These are phyloP conservation scores for Fusarium chaquense DNA, from an alignment of 2,329 filamentous ascomycete genomes.

Conservation along the genomic window DNA sequence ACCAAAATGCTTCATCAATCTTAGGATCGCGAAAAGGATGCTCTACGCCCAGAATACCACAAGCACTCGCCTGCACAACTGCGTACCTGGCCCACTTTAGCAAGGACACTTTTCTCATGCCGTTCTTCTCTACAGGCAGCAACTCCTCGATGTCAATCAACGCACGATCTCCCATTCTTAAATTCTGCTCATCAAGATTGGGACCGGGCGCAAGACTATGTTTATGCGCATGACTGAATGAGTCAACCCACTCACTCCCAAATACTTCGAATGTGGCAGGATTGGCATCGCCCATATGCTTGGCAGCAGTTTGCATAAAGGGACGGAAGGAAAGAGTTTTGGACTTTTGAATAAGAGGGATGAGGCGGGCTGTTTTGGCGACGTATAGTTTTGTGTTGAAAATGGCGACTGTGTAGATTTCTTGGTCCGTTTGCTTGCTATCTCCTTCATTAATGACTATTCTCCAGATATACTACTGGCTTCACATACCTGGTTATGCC, in stretches of 20 bases:
- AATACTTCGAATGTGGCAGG: slow-evolving; percentile 23
- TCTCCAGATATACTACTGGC: accelerated
- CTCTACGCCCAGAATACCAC: slow-evolving; percentile 30
- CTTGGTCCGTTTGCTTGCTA: slow-evolving; percentile 32
- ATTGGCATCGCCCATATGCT: slow-evolving; percentile 27
- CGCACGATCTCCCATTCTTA: slow-evolving; percentile 29
- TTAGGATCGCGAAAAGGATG: slow-evolving; percentile 38
- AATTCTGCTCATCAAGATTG: slow-evolving; percentile 32
- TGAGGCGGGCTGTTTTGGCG: slow-evolving; percentile 43
- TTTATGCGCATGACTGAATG: slow-evolving; percentile 30
- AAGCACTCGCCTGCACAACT: slow-evolving; percentile 39
- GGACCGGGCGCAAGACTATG: slow-evolving; percentile 17
- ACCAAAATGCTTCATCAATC: slow-evolving; percentile 36
- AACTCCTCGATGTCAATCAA: slow-evolving; percentile 17
- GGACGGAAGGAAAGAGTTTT: slow-evolving; percentile 48
- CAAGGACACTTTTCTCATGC: neutral
- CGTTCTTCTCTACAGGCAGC: accelerated
- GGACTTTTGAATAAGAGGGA: slow-evolving; percentile 45
- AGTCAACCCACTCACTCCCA: slow-evolving; percentile 26
- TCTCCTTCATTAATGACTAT: neutral
- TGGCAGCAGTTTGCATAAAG: slow-evolving; percentile 41
- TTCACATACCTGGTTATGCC: slow-evolving; percentile 27
- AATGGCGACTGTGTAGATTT: slow-evolving; percentile 48
- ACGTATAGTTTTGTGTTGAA: slow-evolving; percentile 49
- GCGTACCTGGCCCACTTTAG: slow-evolving; percentile 22